Conservation (phyloP, 169 alveolate genomes). For the Plasmodium adleri region DNA sequence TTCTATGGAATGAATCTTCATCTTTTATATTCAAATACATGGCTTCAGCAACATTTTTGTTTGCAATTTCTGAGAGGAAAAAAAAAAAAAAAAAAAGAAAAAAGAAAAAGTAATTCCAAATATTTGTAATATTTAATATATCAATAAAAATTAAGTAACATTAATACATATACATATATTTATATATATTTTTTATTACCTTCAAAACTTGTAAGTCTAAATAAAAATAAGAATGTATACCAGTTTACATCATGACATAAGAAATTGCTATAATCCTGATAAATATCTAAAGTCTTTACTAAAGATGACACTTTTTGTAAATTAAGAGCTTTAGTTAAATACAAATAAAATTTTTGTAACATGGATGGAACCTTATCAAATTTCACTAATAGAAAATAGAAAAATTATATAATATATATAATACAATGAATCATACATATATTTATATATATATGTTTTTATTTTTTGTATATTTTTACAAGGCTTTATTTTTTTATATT, state of each 20-base stretch:
- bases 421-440: too few species aligned
- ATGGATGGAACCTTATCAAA: slow-evolving; percentile 10
- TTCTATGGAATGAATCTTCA: slow-evolving; percentile 19
- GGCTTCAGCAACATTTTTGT: slow-evolving; percentile 28
- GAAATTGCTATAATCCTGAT: slow-evolving; percentile 31
- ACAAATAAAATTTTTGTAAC: slow-evolving; percentile 29
- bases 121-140: neutral
- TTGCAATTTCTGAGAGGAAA: slow-evolving; percentile 24
- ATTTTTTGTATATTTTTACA: too few species aligned
- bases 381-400: neutral
- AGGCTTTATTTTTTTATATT: neutral
- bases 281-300: slow-evolving; percentile 8
- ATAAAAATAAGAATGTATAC: slow-evolving; percentile 46
- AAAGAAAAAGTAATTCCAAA: too few species aligned
- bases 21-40: slow-evolving; percentile 44
- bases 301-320: neutral
- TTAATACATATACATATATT: neutral
- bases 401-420: too few species aligned
- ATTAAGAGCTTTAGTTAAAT: slow-evolving; percentile 8
- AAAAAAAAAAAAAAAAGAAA: too few species aligned
- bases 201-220: slow-evolving; percentile 26
- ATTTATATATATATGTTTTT: too few species aligned
- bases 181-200: slow-evolving; percentile 12
- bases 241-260: slow-evolving; percentile 52
- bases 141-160: neutral